Evolutionary conservation across 345 rosid genomes (phyloP).

Genomic region (Melastoma malabathricum): DNA sequence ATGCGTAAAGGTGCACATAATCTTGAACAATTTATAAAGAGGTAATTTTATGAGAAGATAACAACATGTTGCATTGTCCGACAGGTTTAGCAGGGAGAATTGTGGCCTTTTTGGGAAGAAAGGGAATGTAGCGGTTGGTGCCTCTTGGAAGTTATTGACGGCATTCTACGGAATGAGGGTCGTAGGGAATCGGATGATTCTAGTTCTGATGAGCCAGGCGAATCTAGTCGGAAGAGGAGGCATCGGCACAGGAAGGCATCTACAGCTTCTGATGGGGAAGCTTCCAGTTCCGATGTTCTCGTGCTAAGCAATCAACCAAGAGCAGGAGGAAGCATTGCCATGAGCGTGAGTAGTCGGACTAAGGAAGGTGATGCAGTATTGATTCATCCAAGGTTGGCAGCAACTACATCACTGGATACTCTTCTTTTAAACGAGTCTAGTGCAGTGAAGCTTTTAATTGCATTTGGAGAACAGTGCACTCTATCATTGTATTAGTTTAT

Average conservation of each 20-base stretch:
- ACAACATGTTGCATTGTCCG: background rate
- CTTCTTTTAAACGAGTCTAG: too few relatives aligned
- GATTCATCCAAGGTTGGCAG: too few relatives aligned
- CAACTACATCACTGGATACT: too few relatives aligned
- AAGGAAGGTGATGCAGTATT: conserved; percentile 2
- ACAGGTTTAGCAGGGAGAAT: conserved; percentile 20
- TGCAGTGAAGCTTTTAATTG: too few relatives aligned
- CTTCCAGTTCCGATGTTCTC: conserved; percentile 28
- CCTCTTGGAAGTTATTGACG: conserved; percentile 16
- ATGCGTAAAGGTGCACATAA: too few relatives aligned
- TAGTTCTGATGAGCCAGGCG: conserved; percentile 26
- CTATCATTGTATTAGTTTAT: too few relatives aligned
- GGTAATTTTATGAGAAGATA: too few relatives aligned
- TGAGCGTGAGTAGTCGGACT: conserved; percentile 16
- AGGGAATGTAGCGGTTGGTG: conserved; percentile 33
- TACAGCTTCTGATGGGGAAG: conserved; percentile 38
- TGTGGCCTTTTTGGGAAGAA: conserved; percentile 59
- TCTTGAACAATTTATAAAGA: too few relatives aligned
- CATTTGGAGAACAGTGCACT: too few relatives aligned
- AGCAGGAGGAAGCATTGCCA: conserved; percentile 46
- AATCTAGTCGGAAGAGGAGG: conserved; percentile 22
- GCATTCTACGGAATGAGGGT: conserved; percentile 44
- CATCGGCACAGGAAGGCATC: conserved; percentile 42
- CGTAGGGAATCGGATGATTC: conserved; percentile 26
- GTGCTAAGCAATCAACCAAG: conserved; percentile 41